Evolutionary conservation across 1,284 basidiomycete genomes (phyloP).

Genomic region (Pulchroboletus neoregius): DNA sequence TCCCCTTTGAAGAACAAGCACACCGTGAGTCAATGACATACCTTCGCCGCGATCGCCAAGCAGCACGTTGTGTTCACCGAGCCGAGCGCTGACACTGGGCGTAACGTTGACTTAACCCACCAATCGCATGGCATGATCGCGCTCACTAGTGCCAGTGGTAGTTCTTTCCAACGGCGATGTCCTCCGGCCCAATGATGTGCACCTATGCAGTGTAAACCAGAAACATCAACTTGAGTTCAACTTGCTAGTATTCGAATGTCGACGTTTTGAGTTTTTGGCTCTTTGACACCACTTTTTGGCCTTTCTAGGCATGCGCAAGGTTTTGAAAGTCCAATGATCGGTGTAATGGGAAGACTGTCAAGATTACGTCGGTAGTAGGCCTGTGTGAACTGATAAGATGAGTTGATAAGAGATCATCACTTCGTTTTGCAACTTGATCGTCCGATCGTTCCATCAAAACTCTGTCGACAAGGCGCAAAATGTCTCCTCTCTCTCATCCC

Average conservation of each 20-base stretch:
- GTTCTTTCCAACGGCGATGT: neutral
- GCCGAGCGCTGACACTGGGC: constrained; percentile 1
- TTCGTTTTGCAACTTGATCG: neutral
- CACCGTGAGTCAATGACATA: constrained; percentile 3
- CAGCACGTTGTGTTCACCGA: constrained; percentile 7
- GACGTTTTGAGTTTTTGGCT: too few relatives aligned
- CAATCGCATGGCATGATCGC: neutral
- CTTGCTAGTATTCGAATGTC: too few relatives aligned
- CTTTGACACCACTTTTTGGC: too few relatives aligned
- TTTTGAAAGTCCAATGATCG: neutral
- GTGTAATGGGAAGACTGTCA: neutral
- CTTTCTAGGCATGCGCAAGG: too few relatives aligned
- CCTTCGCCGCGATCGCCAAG: constrained; percentile 10
- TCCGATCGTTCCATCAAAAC: neutral
- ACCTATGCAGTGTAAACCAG: too few relatives aligned
- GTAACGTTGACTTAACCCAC: neutral
- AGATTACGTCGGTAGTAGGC: too few relatives aligned
- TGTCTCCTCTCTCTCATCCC: constrained; percentile 34
- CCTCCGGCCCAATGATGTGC: too few relatives aligned
- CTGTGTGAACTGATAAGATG: neutral
- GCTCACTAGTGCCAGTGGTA: neutral
- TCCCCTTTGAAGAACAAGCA: constrained; percentile 14
- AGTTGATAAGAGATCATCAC: neutral
- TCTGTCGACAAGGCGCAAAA: constrained; percentile 1
- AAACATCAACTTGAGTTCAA: too few relatives aligned